Evolutionary conservation across 805 yeast species (phyloP), one percentile per base, ranked within the genome.

Genomic region (Metschnikowia amazonensis): DNA sequence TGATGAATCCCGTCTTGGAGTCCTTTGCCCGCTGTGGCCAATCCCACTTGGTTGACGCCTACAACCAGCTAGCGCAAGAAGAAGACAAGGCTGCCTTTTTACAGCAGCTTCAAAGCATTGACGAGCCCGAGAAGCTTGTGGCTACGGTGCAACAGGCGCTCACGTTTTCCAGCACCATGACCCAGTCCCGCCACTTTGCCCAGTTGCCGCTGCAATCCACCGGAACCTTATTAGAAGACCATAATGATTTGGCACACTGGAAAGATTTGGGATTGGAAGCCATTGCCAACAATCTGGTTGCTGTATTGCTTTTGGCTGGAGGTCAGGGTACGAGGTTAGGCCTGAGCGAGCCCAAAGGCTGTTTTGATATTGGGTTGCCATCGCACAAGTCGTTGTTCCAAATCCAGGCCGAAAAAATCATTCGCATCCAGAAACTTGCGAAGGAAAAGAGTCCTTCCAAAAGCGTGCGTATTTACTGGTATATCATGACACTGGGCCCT

Each of bases 271-370:
- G 99, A 11, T 64, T 83, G 14, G 69, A 79, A 21, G 86, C 92
- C 25, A 83, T 94, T 44, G 64, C 78, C 14, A 64, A 71, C 11
- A 84, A 84, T 52, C 79, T 85, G 58, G 98, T 92, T 20, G 99
- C 89, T 28, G 92, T 94, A 4, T 74, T 94, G 35, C 72, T 94
- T 43, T 84, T 94, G 86, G 97, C 99, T 10, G 99, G 99, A 46
- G 99, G 99, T 41, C 99, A 94, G 66, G 99, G 99, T 27, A 86
- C 97, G 6, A 76, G 99, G 51, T 73, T 94, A 44, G 99, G 99
- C 1, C 89, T 96, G 1, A 70, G 81, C 3, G 80, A 72, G 21
- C 99, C 99, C 30, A 94, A 94, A 66, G 99, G 99, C 1, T 92
- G 97, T 66, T 94, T 80, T 62, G 80, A 92, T 62, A 83, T 94